A percentile compares a stretch with the other conserved stretches of the same genome.
Evolutionary conservation across 1,284 basidiomycete genomes (phyloP).

Genomic region (Paramarasmius palmivorus): DNA sequence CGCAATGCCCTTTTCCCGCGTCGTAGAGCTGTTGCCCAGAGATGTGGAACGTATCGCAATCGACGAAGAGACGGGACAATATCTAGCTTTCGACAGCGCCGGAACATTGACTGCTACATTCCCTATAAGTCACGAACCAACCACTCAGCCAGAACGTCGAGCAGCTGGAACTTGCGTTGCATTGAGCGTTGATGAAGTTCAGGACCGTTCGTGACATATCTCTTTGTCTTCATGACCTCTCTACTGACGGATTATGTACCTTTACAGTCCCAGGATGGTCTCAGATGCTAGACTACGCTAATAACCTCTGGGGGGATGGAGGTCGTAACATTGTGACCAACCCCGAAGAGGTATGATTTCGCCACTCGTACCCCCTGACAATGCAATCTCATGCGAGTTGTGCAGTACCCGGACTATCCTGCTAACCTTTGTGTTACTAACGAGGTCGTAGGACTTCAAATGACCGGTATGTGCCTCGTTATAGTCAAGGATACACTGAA

Average conservation of each 20-base stretch:
- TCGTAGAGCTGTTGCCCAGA: no score
- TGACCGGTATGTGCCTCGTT: neutral
- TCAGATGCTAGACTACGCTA: neutral
- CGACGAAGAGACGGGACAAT: no score
- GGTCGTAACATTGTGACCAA: slow-evolving; percentile 2
- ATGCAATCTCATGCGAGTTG: neutral
- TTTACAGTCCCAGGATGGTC: slow-evolving; percentile 2
- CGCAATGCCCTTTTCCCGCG: no score
- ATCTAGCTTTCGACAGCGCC: no score
- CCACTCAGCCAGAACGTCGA: no score
- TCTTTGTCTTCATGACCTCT: neutral
- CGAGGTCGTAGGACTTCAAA: neutral
- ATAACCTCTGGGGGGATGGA: neutral
- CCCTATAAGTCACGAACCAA: no score
- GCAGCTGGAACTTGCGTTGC: neutral
- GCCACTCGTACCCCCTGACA: neutral
- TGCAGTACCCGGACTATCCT: neutral
- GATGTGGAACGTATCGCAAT: no score
- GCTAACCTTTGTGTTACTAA: neutral
- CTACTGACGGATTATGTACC: neutral
- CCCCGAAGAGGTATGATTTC: neutral
- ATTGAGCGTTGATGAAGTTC: neutral
- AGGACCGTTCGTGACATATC: neutral
- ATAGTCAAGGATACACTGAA: no score
- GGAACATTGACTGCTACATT: no score